Percentiles rank a stretch among this genome's conserved stretches.
Evolutionary conservation across 192 early-diverging fungal species (phyloP).

Genomic region (Mortierella antarctica): DNA sequence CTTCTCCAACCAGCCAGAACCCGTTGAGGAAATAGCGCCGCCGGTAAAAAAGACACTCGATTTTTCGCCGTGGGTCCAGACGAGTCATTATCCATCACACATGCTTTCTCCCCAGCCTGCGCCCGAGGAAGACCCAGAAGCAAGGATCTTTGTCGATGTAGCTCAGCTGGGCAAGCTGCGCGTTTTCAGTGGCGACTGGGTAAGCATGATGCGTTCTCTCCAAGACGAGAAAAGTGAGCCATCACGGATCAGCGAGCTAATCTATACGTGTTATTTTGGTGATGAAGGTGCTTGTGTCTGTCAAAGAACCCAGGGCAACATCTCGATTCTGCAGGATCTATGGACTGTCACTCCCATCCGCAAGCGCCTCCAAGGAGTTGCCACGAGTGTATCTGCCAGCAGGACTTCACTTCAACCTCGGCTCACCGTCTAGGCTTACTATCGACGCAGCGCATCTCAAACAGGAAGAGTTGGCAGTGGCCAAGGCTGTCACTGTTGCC

Average conservation of each 20-base stretch:
- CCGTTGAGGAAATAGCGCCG: constrained; percentile 11
- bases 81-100: constrained; percentile 50
- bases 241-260: not conserved
- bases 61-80: constrained; percentile 48
- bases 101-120: constrained; percentile 57
- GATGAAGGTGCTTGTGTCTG: constrained; percentile 25
- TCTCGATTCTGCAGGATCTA: constrained; percentile 46
- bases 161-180: constrained; percentile 59
- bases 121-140: constrained; percentile 65
- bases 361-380: constrained; percentile 2
- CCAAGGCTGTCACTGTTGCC: constrained; percentile 70
- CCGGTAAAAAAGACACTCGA: constrained; percentile 25
- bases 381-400: constrained; percentile 64
- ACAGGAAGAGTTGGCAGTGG: constrained; percentile 58
- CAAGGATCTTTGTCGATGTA: constrained; percentile 63
- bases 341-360: constrained; percentile 25
- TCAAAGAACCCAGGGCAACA: constrained; percentile 14
- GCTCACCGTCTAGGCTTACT: constrained; percentile 13
- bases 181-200: constrained; percentile 74
- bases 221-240: not conserved
- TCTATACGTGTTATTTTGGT: not conserved
- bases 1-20: constrained; percentile 10
- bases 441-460: constrained; percentile 47
- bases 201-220: constrained; percentile 10
- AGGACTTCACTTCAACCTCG: constrained; percentile 69